These are phyloP conservation scores for Metarhizium humberi DNA, from an alignment of 2,329 filamentous ascomycete genomes.

Conservation along the genomic window DNA sequence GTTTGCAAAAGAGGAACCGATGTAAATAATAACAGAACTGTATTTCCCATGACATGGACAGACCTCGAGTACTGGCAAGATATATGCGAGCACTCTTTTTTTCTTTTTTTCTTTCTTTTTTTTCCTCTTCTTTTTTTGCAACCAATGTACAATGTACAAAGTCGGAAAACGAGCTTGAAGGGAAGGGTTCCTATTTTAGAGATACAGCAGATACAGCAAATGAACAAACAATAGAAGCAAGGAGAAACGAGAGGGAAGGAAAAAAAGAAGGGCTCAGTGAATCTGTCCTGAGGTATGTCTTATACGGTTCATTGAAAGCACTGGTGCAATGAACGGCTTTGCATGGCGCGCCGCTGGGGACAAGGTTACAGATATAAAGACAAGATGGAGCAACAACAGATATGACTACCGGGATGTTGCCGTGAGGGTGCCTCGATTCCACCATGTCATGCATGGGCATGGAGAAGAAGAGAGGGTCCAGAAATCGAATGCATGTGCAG, in stretches of 20 bases:
- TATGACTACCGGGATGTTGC: slow-evolving; percentile 8
- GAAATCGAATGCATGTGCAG: slow-evolving; percentile 12
- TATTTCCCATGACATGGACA: background rate
- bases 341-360: background rate
- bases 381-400: background rate
- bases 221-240: background rate
- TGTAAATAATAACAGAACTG: slow-evolving; percentile 1
- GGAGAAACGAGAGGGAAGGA: background rate
- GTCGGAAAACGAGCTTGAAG: background rate
- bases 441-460: slow-evolving; percentile 27
- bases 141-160: background rate
- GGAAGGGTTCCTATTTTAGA: background rate
- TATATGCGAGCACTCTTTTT: background rate
- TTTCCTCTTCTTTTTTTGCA: background rate
- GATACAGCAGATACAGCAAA: background rate
- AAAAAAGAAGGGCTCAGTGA: background rate
- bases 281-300: background rate
- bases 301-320: background rate
- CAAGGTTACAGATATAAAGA: slow-evolving; percentile 4
- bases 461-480: slow-evolving; percentile 25
- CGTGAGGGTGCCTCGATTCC: slow-evolving; percentile 8
- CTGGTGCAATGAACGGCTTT: background rate
- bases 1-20: background rate
- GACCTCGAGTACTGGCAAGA: background rate
- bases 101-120: no score